A percentile compares a stretch with the other conserved stretches of the same genome.
Conservation (phyloP, 495 filamentous ascomycete species). For the Lepidopterella palustris region DNA sequence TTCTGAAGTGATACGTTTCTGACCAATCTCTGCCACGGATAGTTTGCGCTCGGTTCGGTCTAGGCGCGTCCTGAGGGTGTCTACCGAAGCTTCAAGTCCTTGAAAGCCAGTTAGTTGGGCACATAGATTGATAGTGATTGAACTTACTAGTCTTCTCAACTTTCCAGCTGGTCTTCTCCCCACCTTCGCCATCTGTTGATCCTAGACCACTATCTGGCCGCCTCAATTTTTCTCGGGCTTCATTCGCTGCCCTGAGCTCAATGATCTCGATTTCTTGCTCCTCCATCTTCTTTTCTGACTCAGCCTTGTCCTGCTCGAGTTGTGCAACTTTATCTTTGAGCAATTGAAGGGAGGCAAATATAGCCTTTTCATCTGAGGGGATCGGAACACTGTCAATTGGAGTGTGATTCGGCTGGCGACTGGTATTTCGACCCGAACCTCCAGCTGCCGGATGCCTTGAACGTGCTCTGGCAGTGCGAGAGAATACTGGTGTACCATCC, state of each 20-base stretch:
- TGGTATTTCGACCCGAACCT: slow-evolving; percentile 2
- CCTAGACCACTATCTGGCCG: slow-evolving; percentile 42
- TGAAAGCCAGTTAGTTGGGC: neutral
- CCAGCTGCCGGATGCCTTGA: slow-evolving; percentile 51
- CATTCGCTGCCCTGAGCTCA: slow-evolving; percentile 44
- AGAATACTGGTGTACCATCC: slow-evolving; percentile 59
- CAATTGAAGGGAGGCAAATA: slow-evolving; percentile 60
- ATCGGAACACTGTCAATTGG: slow-evolving; percentile 56
- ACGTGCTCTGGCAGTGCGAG: slow-evolving; percentile 45
- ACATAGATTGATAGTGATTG: neutral
- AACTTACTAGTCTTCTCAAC: slow-evolving; percentile 52
- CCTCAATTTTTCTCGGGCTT: slow-evolving; percentile 41
- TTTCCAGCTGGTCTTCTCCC: slow-evolving; percentile 34
- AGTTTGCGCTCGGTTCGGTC: slow-evolving; percentile 54
- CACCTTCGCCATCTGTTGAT: slow-evolving; percentile 40
- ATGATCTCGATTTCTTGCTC: slow-evolving; percentile 53
- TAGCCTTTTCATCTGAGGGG: slow-evolving; percentile 61
- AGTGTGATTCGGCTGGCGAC: slow-evolving; percentile 32
- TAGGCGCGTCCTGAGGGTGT: slow-evolving; percentile 51
- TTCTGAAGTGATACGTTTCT: slow-evolving; percentile 56
- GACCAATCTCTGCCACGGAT: slow-evolving; percentile 52
- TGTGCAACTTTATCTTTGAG: slow-evolving; percentile 60
- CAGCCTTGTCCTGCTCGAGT: slow-evolving; percentile 54
- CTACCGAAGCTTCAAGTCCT: slow-evolving; percentile 50
- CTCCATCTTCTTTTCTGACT: slow-evolving; percentile 50